Evolutionary conservation across 2,329 filamentous ascomycete genomes (phyloP).

Genomic region (Cordyceps fumosorosea): DNA sequence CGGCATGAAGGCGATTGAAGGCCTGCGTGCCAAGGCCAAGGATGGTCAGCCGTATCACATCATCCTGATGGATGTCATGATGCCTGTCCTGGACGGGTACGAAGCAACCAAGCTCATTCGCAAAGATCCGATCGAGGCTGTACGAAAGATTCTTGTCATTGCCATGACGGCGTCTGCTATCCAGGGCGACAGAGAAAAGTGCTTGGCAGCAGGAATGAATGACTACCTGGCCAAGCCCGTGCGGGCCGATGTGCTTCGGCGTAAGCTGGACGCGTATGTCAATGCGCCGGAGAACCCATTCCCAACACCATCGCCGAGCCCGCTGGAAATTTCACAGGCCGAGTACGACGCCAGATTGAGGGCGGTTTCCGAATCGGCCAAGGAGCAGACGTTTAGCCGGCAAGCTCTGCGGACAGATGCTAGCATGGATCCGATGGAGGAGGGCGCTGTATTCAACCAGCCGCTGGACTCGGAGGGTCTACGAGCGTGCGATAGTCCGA

Average conservation of each 20-base stretch:
- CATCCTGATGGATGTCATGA: slow-evolving; percentile 93
- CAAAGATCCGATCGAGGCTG: slow-evolving; percentile 65
- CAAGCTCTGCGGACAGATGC: slow-evolving; percentile 14
- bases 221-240: slow-evolving; percentile 95
- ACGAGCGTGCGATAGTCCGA: slow-evolving; percentile 8
- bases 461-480: slow-evolving; percentile 20
- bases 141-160: slow-evolving; percentile 83
- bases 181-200: slow-evolving; percentile 90
- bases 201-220: slow-evolving; percentile 94
- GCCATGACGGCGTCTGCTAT: slow-evolving; percentile 97
- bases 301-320: slow-evolving; percentile 18
- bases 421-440: slow-evolving; percentile 24
- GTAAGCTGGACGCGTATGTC: slow-evolving; percentile 63
- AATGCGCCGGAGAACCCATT: slow-evolving; percentile 27
- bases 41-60: slow-evolving; percentile 78
- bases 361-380: neutral
- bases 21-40: slow-evolving; percentile 63
- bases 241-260: slow-evolving; percentile 77
- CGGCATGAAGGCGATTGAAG: slow-evolving; percentile 80
- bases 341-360: slow-evolving; percentile 10
- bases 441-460: slow-evolving; percentile 27
- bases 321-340: slow-evolving; percentile 14
- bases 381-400: slow-evolving; percentile 10
- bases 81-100: slow-evolving; percentile 90
- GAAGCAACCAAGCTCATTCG: slow-evolving; percentile 81